Evolutionary conservation across 2,329 filamentous ascomycete genomes (phyloP), one percentile per base, ranked within the genome.

Genomic region (Clonostachys rosea): DNA sequence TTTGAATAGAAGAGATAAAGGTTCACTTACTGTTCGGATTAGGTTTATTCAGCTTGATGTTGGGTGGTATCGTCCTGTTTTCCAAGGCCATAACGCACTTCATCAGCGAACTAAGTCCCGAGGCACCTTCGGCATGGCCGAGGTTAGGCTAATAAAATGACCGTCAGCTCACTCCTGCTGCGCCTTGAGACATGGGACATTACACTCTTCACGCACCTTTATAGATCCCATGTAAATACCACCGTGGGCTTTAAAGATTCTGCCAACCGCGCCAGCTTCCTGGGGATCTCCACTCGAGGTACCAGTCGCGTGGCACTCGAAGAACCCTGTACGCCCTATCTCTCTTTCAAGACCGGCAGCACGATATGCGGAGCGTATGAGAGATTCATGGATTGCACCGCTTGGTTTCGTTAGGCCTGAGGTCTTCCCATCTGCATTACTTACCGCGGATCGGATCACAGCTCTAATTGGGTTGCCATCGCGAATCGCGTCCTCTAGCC

Each of bases 261-360:
- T 49, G 1, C 44, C 47, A n/a, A 75, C 59, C 0, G 69, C 69
- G 0, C 46, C 47, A 1, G 65, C 59, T 46, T 76, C 73, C 6
- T 66, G 55, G 0, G 67, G 67, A 44, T 76, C 73, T 0, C 74
- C 74, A 1, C 58, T 61, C 2, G 54, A 47, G 0, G 73, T 76
- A 1, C 72, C 71, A 0, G 73, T 75, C 0, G 71, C 73, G 39
- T 77, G 74, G 24, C 63, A 66, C 49, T 30, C 24, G 24, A 30
- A 30, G 9, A 30, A 30, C 10, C 24, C 24, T 9, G 24, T 30
- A 30, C 24, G 24, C 9, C 24, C 24, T 30, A 30, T 30, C 24
- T 30, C 24, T 3, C 24, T 30, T 30, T 20, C 61, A 1, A 72
- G 56, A 3, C 61, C 68, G 1, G 67, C 63, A 12, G 57, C 59